Percentiles rank a stretch among this genome's conserved stretches.
Conservation (phyloP, 257 asterid species). For the Cynanchum wilfordii region DNA sequence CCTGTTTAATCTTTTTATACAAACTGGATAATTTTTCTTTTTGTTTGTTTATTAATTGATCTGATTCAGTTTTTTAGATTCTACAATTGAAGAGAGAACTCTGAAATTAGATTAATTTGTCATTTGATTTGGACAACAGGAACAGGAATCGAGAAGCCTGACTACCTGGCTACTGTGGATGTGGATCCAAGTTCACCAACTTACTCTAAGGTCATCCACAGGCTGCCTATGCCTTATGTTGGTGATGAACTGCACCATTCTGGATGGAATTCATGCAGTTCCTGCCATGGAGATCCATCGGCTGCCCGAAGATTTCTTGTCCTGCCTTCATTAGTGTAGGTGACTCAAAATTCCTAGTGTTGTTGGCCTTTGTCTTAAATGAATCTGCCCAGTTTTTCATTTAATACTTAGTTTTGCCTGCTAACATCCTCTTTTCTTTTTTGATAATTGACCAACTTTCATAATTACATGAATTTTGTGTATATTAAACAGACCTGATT, state of each 20-base stretch:
- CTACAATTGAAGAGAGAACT: not conserved
- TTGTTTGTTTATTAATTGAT: no score
- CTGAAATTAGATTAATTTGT: not conserved
- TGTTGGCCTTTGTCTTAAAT: no score
- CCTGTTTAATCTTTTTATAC: no score
- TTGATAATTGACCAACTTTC: no score
- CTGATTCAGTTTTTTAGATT: not conserved
- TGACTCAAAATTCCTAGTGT: not conserved
- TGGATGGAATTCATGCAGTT: conserved; percentile 99
- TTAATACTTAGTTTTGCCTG: no score
- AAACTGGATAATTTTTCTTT: not conserved
- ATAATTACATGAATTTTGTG: no score
- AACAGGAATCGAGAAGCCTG: conserved; percentile 79
- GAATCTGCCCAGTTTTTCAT: no score
- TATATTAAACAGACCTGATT: no score
- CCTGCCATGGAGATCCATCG: conserved; percentile 77
- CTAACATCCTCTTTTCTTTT: no score
- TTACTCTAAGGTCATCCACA: conserved; percentile 70
- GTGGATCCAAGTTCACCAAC: conserved; percentile 81
- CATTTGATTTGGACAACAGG: conserved; percentile 33
- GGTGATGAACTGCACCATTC: conserved; percentile 95
- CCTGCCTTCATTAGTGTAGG: conserved; percentile 85
- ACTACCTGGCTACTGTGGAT: conserved; percentile 89
- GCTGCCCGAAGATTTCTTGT: conserved; percentile 75
- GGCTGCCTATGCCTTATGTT: conserved; percentile 84